A percentile compares a stretch with the other conserved stretches of the same genome.
Conservation (phyloP, 2,329 filamentous ascomycete species). For the Hymenoscyphus repandus region DNA sequence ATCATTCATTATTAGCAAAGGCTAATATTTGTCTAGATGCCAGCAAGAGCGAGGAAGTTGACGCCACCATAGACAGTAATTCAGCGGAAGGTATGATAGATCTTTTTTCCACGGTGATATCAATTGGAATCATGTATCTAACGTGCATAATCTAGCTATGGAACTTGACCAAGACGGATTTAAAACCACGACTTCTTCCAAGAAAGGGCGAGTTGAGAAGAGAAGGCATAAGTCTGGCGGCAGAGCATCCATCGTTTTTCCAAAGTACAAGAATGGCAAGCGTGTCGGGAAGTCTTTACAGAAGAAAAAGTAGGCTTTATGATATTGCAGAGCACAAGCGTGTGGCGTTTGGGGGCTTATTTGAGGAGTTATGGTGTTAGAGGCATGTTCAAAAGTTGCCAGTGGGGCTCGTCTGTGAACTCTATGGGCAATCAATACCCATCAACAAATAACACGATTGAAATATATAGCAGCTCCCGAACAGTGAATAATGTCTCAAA, state of each 20-base stretch:
- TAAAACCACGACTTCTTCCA: slow-evolving; percentile 33
- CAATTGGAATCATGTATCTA: background rate
- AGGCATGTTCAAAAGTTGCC: too few species aligned
- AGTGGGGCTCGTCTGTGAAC: too few species aligned
- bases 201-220: slow-evolving; percentile 53
- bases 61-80: slow-evolving; percentile 15
- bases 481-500: too few species aligned
- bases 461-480: too few species aligned
- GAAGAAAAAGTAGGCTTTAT: slow-evolving; percentile 20
- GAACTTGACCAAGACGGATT: slow-evolving; percentile 45
- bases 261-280: slow-evolving; percentile 49
- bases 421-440: background rate
- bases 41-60: slow-evolving; percentile 13
- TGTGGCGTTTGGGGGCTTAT: slow-evolving; percentile 6
- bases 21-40: slow-evolving; percentile 15
- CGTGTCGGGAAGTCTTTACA: slow-evolving; percentile 33
- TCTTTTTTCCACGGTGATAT: background rate
- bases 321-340: background rate
- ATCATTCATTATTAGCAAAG: background rate
- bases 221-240: slow-evolving; percentile 36
- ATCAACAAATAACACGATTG: background rate
- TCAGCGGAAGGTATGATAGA: slow-evolving; percentile 22
- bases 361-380: slow-evolving; percentile 9
- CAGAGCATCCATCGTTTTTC: slow-evolving; percentile 57
- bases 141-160: slow-evolving; percentile 41